Conservation (phyloP, 2,329 filamentous ascomycete species). For the Talaromyces sp. region DNA sequence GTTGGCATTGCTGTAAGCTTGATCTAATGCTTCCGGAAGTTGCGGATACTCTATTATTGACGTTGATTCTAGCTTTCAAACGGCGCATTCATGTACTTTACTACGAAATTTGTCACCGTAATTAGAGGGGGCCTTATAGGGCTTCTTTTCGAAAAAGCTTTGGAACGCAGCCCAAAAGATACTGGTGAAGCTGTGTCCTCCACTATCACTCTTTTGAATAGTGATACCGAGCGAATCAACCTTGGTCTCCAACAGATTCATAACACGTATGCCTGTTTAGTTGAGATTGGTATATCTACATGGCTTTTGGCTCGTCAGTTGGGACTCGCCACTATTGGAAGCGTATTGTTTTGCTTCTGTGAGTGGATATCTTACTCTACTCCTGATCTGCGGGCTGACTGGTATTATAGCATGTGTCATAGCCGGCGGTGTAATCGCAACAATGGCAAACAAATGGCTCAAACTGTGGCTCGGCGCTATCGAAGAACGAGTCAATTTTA, state of each 20-base stretch:
- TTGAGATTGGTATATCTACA: not conserved
- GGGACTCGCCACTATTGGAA: not conserved
- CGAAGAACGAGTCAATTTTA: not conserved
- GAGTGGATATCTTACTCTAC: not conserved
- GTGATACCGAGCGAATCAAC: constrained; percentile 45
- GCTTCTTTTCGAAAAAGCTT: constrained; percentile 49
- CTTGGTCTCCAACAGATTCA: constrained; percentile 40
- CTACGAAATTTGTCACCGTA: constrained; percentile 31
- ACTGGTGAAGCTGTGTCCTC: constrained; percentile 30
- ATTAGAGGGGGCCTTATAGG: constrained; percentile 44
- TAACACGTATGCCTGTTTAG: constrained; percentile 39
- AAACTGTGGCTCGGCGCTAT: not conserved
- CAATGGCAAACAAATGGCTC: not conserved
- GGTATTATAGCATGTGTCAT: not conserved
- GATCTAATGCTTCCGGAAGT: not conserved
- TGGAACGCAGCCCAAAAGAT: constrained; percentile 28
- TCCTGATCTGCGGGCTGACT: not conserved
- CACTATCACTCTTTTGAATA: constrained; percentile 46
- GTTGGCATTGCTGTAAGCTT: constrained; percentile 38
- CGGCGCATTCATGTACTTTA: not conserved
- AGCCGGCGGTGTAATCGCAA: not conserved
- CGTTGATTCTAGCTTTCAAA: not conserved
- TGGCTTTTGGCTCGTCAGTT: constrained; percentile 9
- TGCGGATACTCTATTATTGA: not conserved
- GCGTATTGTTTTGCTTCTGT: constrained; percentile 3